Base-by-base conservation (phyloP, 148 eudicot genomes). In the Heliamphora exappendiculata region DNA sequence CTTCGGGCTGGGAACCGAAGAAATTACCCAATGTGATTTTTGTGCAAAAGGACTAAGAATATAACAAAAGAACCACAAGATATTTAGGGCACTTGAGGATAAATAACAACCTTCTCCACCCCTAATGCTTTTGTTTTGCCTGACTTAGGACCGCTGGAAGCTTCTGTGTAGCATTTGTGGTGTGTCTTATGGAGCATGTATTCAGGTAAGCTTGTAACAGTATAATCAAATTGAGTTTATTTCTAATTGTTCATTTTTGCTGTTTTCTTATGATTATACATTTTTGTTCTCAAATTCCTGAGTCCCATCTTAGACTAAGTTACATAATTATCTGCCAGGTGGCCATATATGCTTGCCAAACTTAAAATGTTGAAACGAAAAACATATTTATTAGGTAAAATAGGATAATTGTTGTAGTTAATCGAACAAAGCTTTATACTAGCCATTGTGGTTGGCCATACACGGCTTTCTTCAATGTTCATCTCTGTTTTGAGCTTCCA, bases 121-220 rank as follows among this genome's bases (percentile, higher is more conserved):
- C 63, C 45, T 59, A 36, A 51, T 31, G 20, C 24, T 67, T 54
- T 42, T 16, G 58, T 33, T 70, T 7, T 39, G 63, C 7, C 80
- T 68, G 78, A 51, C 70, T 63, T 78, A 95, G 99, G 97, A 92
- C 72, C 96, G 99, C 41, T 95, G 99, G 99, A 95, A 89, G 86
- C 94, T 95, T 64, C 74, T 89, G 64, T 95, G 99, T 73, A 91
- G 96, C 91, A 91, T 95, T 73, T 95, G 99, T 75, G 87, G 87
- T 81, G 91, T 91, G 80, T 72, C 99, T 34, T 91, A 89, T 88
- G 99, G 99, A 78, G 99, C 99, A 51, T 95, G 99, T 74, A 95
- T 95, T 69, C 99, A 95, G 99, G 97, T 90, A 77, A 78, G 39
- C 68, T 63, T 69, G 53, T 75, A 73, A 13, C 71, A 75, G 50